Percentiles rank a stretch among this genome's conserved stretches.
phyloP scores from a whole-genome alignment of 2,329 filamentous ascomycete genomes.

The Plectosphaerella plurivora region DNA sequence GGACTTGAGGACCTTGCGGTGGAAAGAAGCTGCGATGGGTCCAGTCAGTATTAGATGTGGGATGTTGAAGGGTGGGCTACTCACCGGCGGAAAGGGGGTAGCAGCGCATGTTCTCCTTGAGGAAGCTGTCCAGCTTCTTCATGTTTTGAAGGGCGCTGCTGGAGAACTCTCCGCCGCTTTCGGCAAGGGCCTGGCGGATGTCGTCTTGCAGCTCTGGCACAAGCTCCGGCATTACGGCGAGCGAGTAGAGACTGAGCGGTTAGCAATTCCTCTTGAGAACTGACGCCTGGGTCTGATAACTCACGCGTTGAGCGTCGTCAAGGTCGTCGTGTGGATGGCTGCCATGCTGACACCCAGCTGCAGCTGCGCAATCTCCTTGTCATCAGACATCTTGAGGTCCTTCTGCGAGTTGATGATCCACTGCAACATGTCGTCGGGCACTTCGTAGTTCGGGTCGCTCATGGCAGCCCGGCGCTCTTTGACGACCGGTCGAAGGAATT shows the following conservation, averaged over 20 bases:
- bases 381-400: constrained; percentile 29
- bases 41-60: background rate
- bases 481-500: constrained; percentile 39
- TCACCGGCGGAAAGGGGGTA: constrained; percentile 36
- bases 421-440: constrained; percentile 37
- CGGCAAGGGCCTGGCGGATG: constrained; percentile 33
- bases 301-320: background rate
- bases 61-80: constrained; percentile 13
- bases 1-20: constrained; percentile 40
- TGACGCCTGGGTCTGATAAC: background rate
- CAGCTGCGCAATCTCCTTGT: constrained; percentile 32
- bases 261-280: background rate
- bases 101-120: constrained; percentile 35
- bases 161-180: constrained; percentile 32
- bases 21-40: constrained; percentile 32
- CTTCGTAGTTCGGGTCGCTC: constrained; percentile 29
- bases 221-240: constrained; percentile 41
- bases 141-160: constrained; percentile 39
- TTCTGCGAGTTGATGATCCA: constrained; percentile 39
- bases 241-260: constrained; percentile 34
- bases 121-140: constrained; percentile 44
- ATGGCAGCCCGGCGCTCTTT: constrained; percentile 38
- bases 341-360: constrained; percentile 38
- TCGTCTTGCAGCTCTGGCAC: constrained; percentile 45
- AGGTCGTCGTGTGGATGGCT: constrained; percentile 39